Conservation (phyloP, 2,329 filamentous ascomycete species). For the Diatrype stigma region DNA sequence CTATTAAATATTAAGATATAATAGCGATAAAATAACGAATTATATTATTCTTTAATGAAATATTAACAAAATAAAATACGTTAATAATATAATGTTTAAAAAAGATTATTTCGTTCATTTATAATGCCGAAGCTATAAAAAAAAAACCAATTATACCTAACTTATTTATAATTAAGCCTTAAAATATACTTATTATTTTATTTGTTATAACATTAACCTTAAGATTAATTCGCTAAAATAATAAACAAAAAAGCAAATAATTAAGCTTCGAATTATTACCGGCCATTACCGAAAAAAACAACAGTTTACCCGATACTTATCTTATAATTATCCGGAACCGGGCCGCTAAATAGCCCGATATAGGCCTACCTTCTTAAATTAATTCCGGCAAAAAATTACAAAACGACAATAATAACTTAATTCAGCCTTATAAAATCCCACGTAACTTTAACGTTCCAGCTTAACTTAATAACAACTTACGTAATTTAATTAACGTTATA, state of each 20-base stretch:
- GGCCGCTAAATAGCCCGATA: background rate
- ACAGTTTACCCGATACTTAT: too few species aligned
- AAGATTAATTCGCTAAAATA: too few species aligned
- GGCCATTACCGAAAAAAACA: too few species aligned
- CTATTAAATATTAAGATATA: background rate
- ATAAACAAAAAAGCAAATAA: too few species aligned
- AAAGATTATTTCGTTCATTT: background rate
- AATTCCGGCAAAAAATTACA: background rate
- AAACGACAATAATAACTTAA: background rate
- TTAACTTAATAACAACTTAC: too few species aligned
- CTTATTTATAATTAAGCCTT: too few species aligned
- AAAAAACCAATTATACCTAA: too few species aligned
- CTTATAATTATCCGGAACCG: too few species aligned
- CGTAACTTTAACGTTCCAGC: background rate
- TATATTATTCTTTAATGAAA: background rate
- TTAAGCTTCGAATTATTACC: too few species aligned
- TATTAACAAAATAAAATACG: background rate
- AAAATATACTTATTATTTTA: background rate
- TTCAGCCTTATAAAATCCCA: conserved; percentile 2
- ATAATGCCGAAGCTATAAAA: background rate
- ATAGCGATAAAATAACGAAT: background rate
- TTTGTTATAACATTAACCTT: too few species aligned
- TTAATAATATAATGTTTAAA: background rate
- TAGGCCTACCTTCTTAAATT: background rate
- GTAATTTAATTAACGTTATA: too few species aligned